These are phyloP conservation scores for Linum usitatissimum DNA, from an alignment of 345 rosid genomes.

Conservation along the genomic window DNA sequence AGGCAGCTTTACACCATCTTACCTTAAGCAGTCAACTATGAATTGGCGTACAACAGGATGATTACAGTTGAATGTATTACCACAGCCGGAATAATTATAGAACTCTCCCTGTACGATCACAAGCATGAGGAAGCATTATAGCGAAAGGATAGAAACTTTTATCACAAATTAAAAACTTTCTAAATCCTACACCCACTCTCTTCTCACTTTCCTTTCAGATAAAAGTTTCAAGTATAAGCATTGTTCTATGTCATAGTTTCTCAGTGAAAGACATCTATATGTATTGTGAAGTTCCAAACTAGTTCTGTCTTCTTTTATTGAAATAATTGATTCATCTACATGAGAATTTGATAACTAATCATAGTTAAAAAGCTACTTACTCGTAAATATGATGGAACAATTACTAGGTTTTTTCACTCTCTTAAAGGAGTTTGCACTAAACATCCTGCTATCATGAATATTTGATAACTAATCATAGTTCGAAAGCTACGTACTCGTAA, in stretches of 20 bases:
- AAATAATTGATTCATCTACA: no score
- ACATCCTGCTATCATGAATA: no score
- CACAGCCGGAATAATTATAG: constrained; percentile 97
- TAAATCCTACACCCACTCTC: neutral
- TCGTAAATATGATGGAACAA: no score
- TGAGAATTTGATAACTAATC: no score
- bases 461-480: no score
- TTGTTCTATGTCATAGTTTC: no score
- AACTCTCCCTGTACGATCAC: constrained; percentile 66
- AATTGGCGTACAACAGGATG: constrained; percentile 94
- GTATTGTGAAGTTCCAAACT: neutral
- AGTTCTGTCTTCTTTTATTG: neutral
- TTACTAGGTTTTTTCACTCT: no score
- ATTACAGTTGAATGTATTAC: constrained; percentile 95
- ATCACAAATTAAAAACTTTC: neutral
- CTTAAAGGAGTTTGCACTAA: no score
- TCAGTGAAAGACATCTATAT: neutral
- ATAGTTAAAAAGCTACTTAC: no score
- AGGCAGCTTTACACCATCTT: constrained; percentile 11
- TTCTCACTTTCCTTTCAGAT: neutral
- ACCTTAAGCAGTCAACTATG: constrained; percentile 86
- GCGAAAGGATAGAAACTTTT: neutral
- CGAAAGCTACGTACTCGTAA: no score
- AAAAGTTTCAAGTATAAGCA: neutral
- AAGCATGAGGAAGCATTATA: neutral